phyloP scores from a whole-genome alignment of 169 alveolate species.

The Cryptosporidium andersoni region DNA sequence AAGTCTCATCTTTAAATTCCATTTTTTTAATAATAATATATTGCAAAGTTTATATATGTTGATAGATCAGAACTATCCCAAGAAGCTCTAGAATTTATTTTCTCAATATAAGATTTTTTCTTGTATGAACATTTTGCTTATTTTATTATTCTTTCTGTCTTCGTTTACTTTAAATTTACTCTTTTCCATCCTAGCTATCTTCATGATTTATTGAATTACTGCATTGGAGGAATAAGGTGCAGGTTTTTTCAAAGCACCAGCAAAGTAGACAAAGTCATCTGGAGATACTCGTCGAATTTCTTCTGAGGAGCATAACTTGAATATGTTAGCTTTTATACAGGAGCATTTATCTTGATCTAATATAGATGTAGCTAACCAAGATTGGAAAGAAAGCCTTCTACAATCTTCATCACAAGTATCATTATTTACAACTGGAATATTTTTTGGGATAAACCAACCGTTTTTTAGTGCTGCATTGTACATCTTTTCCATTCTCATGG shows the following conservation, averaged over 20 bases:
- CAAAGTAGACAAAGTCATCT: slow-evolving; percentile 68
- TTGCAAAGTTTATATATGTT: too few species aligned
- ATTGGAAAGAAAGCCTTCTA: slow-evolving; percentile 60
- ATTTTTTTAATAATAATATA: too few species aligned
- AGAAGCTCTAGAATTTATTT: too few species aligned
- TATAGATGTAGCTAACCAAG: slow-evolving; percentile 71
- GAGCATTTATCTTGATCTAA: slow-evolving; percentile 67
- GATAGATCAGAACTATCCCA: too few species aligned
- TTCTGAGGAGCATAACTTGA: slow-evolving; percentile 60
- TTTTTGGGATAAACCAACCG: slow-evolving; percentile 64
- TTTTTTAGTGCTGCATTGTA: slow-evolving; percentile 50
- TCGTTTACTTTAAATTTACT: too few species aligned
- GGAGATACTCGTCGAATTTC: slow-evolving; percentile 49
- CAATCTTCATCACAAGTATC: slow-evolving; percentile 68
- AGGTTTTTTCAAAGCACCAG: slow-evolving; percentile 64
- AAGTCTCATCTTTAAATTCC: too few species aligned
- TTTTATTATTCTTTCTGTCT: too few species aligned
- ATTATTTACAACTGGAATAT: slow-evolving; percentile 52
- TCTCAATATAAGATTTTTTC: too few species aligned
- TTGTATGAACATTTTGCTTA: too few species aligned
- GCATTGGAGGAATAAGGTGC: slow-evolving; percentile 54
- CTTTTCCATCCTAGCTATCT: too few species aligned
- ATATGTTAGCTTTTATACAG: slow-evolving; percentile 63
- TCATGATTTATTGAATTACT: neutral
- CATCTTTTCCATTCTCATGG: slow-evolving; percentile 69